Percentiles rank a stretch among this genome's conserved stretches.
Conservation (phyloP, 805 yeast genomes). For the Candida ovalis region DNA sequence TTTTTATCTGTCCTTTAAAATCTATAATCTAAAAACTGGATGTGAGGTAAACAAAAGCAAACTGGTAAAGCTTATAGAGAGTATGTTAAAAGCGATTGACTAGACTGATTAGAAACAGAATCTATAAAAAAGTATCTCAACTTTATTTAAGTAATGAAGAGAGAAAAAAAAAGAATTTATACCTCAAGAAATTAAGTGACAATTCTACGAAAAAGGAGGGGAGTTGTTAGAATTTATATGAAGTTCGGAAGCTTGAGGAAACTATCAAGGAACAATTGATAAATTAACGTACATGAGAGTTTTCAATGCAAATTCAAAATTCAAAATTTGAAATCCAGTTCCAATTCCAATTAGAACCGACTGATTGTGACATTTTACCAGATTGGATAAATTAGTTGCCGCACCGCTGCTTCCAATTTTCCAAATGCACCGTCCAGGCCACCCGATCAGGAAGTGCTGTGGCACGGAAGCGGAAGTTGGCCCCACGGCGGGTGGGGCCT, state of each 20-base stretch:
- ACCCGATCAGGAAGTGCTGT: background rate
- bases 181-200: background rate
- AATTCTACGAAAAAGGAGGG: background rate
- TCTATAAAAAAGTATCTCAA: no score
- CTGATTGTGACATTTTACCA: background rate
- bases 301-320: background rate
- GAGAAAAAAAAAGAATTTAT: background rate
- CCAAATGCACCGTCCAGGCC: background rate
- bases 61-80: no score
- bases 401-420: background rate
- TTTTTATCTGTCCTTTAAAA: background rate
- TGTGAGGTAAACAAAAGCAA: background rate
- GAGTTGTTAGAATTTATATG: background rate
- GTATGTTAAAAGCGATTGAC: background rate
- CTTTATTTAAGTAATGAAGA: background rate
- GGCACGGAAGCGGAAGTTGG: background rate
- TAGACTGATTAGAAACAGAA: background rate
- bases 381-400: background rate
- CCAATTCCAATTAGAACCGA: background rate
- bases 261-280: background rate
- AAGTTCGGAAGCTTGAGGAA: background rate
- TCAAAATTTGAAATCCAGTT: no score
- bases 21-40: background rate
- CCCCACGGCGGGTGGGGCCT: no score
- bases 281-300: background rate